phyloP scores from a whole-genome alignment of 2,329 filamentous ascomycete genomes.

The Ramularia endophylla region DNA sequence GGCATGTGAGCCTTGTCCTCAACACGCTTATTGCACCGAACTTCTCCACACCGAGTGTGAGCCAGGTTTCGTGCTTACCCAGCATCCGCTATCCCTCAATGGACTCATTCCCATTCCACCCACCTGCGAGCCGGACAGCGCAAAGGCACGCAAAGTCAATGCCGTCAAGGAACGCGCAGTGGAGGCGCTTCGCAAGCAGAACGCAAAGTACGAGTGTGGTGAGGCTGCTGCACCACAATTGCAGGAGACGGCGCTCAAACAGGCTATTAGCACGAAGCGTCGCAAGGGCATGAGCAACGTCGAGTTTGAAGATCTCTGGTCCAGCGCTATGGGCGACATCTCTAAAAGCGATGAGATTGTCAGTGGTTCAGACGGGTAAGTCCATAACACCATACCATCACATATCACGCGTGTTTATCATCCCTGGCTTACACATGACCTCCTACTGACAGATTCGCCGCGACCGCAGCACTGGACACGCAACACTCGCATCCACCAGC shows the following conservation, averaged over 20 bases:
- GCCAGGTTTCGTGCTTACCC: conserved; percentile 75
- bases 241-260: conserved; percentile 65
- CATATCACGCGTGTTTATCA: conserved; percentile 4
- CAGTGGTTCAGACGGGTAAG: conserved; percentile 54
- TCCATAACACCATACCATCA: conserved; percentile 24
- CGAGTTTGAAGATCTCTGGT: conserved; percentile 89
- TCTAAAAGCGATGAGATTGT: conserved; percentile 56
- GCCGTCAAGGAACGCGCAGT: conserved; percentile 82
- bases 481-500: conserved; percentile 73
- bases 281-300: conserved; percentile 77
- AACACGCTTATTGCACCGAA: conserved; percentile 81
- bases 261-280: conserved; percentile 66
- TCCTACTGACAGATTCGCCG: conserved; percentile 77
- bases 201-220: conserved; percentile 87
- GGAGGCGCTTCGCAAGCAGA: conserved; percentile 75
- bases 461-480: conserved; percentile 53
- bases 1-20: conserved; percentile 82
- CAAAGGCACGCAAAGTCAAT: conserved; percentile 81
- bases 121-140: conserved; percentile 89
- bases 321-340: conserved; percentile 66
- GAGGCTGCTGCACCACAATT: conserved; percentile 64
- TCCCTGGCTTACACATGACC: conserved; percentile 18
- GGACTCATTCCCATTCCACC: conserved; percentile 80
- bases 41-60: conserved; percentile 76
- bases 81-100: conserved; percentile 75